phyloP scores from a whole-genome alignment of 1,284 basidiomycete species.

The Thelephora terrestris region DNA sequence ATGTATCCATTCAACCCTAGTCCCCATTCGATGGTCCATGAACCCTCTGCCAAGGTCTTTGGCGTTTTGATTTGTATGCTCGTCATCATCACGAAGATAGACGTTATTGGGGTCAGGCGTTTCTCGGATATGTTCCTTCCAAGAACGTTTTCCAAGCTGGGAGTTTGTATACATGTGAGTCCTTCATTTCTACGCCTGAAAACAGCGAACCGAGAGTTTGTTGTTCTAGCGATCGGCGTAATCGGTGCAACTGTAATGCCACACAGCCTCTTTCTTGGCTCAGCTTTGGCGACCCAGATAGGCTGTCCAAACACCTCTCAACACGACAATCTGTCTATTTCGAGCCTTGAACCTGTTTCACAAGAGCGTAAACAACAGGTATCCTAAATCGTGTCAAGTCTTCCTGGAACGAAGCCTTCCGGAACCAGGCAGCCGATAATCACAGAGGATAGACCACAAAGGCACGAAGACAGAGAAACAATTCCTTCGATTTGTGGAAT shows the following conservation, averaged over 20 bases:
- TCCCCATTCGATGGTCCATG: background rate
- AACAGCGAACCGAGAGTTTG: conserved; percentile 7
- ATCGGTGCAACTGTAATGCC: conserved; percentile 86
- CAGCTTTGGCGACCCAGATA: conserved; percentile 72
- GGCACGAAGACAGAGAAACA: conserved; percentile 39
- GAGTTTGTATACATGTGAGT: conserved; percentile 71
- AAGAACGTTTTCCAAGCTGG: conserved; percentile 50
- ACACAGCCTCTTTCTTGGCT: conserved; percentile 85
- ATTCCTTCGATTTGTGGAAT: conserved; percentile 55
- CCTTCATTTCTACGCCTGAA: background rate
- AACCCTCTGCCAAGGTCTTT: conserved; percentile 44
- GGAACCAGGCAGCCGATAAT: conserved; percentile 12
- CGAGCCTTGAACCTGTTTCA: conserved; percentile 8
- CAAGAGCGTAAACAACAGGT: background rate
- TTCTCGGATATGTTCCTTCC: conserved; percentile 81
- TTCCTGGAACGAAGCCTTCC: conserved; percentile 9
- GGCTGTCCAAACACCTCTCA: conserved; percentile 28
- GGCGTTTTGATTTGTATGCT: conserved; percentile 77
- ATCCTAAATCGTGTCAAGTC: background rate
- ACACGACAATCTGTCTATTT: background rate
- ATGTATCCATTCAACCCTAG: conserved; percentile 10
- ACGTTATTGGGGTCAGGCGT: conserved; percentile 73
- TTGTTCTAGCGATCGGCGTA: conserved; percentile 63
- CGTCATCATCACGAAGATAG: conserved; percentile 66
- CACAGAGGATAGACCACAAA: conserved; percentile 12